These are phyloP conservation scores for Haplosporangium gracile DNA, from an alignment of 192 early-diverging fungal genomes.

Conservation along the genomic window DNA sequence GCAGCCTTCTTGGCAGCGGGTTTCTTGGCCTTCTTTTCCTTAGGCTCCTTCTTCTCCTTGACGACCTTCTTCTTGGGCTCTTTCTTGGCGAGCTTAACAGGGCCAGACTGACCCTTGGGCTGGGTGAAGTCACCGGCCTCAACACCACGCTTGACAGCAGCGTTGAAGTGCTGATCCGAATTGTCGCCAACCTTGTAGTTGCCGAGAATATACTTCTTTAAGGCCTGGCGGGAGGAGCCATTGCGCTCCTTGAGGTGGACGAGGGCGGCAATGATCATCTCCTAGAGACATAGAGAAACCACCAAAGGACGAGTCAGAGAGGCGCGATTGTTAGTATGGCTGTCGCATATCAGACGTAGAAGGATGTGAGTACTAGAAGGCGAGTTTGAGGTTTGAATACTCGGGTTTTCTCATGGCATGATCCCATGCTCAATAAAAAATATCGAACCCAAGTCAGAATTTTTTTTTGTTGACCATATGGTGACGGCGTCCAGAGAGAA, in stretches of 20 bases:
- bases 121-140: constrained; percentile 69
- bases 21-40: constrained; percentile 62
- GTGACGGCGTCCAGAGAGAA: not conserved
- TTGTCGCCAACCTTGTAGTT: constrained; percentile 78
- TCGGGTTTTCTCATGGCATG: not conserved
- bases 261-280: constrained; percentile 65
- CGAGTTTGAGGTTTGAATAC: not conserved
- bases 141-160: constrained; percentile 77
- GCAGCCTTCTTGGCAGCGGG: constrained; percentile 60
- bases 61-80: constrained; percentile 58
- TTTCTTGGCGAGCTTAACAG: constrained; percentile 75
- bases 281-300: constrained; percentile 13
- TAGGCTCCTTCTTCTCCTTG: constrained; percentile 61
- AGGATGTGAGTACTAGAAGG: not conserved
- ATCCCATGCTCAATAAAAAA: constrained; percentile 13
- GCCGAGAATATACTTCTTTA: constrained; percentile 83
- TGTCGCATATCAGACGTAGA: not conserved
- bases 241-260: constrained; percentile 76
- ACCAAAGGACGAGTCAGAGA: not conserved
- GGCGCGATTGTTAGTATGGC: not conserved
- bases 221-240: constrained; percentile 78
- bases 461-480: constrained; percentile 1
- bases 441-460: constrained; percentile 20
- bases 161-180: constrained; percentile 69
- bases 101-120: constrained; percentile 75